Evolutionary conservation across 768 basidiomycete species (phyloP).

Genomic region (Tulasnella sp.): DNA sequence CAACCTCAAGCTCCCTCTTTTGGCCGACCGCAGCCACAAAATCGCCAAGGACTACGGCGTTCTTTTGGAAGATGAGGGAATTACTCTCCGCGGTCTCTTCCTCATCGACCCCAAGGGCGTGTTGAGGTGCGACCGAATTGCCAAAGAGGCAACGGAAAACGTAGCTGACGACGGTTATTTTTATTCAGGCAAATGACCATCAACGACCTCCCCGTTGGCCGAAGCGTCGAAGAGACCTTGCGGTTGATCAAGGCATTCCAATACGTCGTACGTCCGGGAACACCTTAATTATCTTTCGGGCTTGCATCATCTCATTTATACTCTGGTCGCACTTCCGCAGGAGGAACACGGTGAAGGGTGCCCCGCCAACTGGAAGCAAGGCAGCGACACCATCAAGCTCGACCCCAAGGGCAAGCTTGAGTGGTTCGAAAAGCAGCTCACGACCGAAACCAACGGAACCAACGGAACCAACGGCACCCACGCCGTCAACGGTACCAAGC

Average conservation of each 20-base stretch:
- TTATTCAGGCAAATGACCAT: conserved; percentile 64
- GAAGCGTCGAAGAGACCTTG: conserved; percentile 87
- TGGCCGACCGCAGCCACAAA: conserved; percentile 36
- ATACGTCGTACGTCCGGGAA: conserved; percentile 52
- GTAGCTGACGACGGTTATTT: not conserved
- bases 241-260: conserved; percentile 93
- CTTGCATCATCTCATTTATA: not conserved
- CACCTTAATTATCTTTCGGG: conserved; percentile 2
- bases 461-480: conserved; percentile 16
- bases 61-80: conserved; percentile 78
- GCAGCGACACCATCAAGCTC: conserved; percentile 63
- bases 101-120: conserved; percentile 79
- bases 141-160: conserved; percentile 10
- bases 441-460: conserved; percentile 21
- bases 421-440: conserved; percentile 45
- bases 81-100: conserved; percentile 81
- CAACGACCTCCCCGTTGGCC: conserved; percentile 92
- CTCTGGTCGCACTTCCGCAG: conserved; percentile 31
- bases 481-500: conserved; percentile 16
- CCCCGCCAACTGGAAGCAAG: conserved; percentile 84
- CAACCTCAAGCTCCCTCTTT: conserved; percentile 71
- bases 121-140: conserved; percentile 42
- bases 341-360: conserved; percentile 89
- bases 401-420: conserved; percentile 65
- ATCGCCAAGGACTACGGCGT: conserved; percentile 64